Percentiles rank a stretch among this genome's conserved stretches.
Evolutionary conservation across 192 early-diverging fungal species (phyloP).

Genomic region (Chytriomyces hyalinus): DNA sequence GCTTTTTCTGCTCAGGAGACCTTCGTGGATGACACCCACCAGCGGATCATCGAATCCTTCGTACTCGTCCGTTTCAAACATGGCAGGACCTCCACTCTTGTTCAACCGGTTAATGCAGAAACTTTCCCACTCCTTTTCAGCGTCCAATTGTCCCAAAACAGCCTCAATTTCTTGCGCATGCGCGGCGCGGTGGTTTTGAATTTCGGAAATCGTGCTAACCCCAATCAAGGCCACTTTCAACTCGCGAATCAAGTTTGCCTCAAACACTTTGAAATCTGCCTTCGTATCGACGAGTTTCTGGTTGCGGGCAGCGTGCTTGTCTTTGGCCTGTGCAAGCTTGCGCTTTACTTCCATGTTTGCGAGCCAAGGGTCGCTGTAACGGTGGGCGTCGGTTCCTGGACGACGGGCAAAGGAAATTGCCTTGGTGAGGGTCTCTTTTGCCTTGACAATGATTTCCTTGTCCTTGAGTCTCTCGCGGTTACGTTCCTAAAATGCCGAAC

Average conservation of each 20-base stretch:
- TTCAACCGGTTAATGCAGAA: conserved; percentile 21
- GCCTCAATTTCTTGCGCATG: conserved; percentile 16
- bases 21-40: conserved; percentile 29
- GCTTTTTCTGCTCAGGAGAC: conserved; percentile 13
- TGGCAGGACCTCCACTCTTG: conserved; percentile 20
- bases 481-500: conserved; percentile 6
- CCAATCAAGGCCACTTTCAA: conserved; percentile 28
- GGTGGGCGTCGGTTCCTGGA: conserved; percentile 22
- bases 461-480: conserved; percentile 25
- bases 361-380: conserved; percentile 28
- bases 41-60: conserved; percentile 30
- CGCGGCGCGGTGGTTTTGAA: conserved; percentile 2
- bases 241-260: conserved; percentile 30
- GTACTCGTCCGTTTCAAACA: conserved; percentile 31
- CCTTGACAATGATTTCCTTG: conserved; percentile 23
- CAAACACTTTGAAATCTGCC: conserved; percentile 30
- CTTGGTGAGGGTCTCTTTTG: conserved; percentile 12
- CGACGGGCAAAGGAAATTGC: conserved; percentile 24
- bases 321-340: conserved; percentile 18
- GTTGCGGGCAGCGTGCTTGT: conserved; percentile 17
- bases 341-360: conserved; percentile 26
- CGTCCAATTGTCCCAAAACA: conserved; percentile 1
- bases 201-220: conserved; percentile 13
- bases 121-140: conserved; percentile 26
- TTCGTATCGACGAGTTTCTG: conserved; percentile 20